These are phyloP conservation scores for Beauveria asiatica DNA, from an alignment of 2,329 filamentous ascomycete species.

Conservation along the genomic window DNA sequence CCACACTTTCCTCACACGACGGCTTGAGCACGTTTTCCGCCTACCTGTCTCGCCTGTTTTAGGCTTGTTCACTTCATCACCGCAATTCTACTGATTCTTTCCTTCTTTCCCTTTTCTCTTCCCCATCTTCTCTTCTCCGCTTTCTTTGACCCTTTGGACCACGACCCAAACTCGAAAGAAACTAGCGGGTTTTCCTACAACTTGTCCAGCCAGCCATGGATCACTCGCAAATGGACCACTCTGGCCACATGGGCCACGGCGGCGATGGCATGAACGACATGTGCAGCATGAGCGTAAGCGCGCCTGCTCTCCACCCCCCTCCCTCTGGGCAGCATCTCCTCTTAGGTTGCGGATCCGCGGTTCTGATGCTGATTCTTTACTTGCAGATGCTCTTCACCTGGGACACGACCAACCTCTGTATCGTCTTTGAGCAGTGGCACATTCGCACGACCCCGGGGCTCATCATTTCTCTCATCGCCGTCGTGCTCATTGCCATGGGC, in stretches of 20 bases:
- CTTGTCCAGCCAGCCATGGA: slow-evolving; percentile 16
- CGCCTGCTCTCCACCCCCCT: slow-evolving; percentile 24
- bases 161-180: background rate
- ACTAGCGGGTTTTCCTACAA: slow-evolving; percentile 17
- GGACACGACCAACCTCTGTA: slow-evolving; percentile 88
- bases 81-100: background rate
- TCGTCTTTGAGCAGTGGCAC: slow-evolving; percentile 90
- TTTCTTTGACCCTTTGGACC: background rate
- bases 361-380: background rate
- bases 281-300: slow-evolving; percentile 80
- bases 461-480: slow-evolving; percentile 70
- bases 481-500: slow-evolving; percentile 77
- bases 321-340: background rate
- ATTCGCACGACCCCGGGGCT: slow-evolving; percentile 66
- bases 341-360: background rate
- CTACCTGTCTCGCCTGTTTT: background rate
- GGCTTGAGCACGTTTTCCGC: slow-evolving; percentile 33
- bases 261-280: slow-evolving; percentile 51
- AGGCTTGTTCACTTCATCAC: slow-evolving; percentile 1
- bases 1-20: slow-evolving; percentile 20
- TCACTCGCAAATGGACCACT: slow-evolving; percentile 38
- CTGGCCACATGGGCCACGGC: slow-evolving; percentile 31
- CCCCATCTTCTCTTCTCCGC: background rate
- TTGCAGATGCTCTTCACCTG: slow-evolving; percentile 94
- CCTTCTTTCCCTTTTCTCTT: background rate